Evolutionary conservation across 768 basidiomycete genomes (phyloP).

Genomic region (Pulveroboletus sp.): DNA sequence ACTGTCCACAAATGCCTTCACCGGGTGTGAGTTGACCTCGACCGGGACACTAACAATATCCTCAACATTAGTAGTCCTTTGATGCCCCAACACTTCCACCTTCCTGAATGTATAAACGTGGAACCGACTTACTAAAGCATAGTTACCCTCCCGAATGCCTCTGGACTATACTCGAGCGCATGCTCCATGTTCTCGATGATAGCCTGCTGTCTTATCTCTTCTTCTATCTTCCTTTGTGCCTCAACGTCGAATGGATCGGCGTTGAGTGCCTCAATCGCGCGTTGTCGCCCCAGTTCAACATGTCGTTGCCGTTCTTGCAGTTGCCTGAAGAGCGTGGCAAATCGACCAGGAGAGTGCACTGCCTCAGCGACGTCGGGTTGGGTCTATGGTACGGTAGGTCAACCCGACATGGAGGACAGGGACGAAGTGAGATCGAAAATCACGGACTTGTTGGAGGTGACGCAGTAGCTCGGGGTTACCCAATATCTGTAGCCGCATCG

Average conservation of each 20-base stretch:
- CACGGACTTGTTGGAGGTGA: constrained; percentile 57
- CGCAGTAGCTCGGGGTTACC: constrained; percentile 80
- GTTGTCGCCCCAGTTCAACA: constrained; percentile 52
- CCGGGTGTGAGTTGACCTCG: constrained; percentile 85
- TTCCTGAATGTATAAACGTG: neutral
- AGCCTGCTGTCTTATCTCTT: constrained; percentile 83
- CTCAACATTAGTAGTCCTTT: constrained; percentile 11
- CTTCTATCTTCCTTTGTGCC: constrained; percentile 90
- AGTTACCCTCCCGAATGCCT: constrained; percentile 87
- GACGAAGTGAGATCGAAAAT: neutral
- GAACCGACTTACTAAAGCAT: constrained; percentile 87
- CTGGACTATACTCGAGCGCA: constrained; percentile 90
- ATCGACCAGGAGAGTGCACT: constrained; percentile 60
- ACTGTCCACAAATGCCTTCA: constrained; percentile 97
- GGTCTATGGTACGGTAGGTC: constrained; percentile 36
- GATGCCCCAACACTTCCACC: neutral
- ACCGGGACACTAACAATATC: constrained; percentile 62
- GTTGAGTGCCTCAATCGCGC: constrained; percentile 65
- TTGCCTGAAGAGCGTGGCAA: constrained; percentile 67
- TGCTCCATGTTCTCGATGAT: constrained; percentile 91
- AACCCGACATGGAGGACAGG: neutral
- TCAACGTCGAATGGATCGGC: constrained; percentile 90
- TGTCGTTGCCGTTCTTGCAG: constrained; percentile 50
- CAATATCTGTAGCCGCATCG: constrained; percentile 83
- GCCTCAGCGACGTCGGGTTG: constrained; percentile 79